These are phyloP conservation scores for Venturia carpophila DNA, from an alignment of 2,329 filamentous ascomycete genomes.

Conservation along the genomic window DNA sequence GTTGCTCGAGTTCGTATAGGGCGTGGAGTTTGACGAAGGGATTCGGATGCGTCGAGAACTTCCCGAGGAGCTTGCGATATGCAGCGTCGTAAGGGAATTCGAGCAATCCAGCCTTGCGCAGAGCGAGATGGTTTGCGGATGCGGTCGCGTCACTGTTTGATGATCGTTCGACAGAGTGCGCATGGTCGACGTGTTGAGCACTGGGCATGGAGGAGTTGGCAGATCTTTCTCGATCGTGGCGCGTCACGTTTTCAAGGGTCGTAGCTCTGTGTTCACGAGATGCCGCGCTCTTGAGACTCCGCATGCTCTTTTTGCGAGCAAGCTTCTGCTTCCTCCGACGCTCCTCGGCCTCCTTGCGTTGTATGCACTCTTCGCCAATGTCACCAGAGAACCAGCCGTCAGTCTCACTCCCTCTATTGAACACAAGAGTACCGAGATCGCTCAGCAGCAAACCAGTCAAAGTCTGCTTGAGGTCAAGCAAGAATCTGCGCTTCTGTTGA, in stretches of 20 bases:
- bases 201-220: slow-evolving; percentile 37
- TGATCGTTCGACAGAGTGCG: slow-evolving; percentile 37
- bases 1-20: slow-evolving; percentile 71
- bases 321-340: slow-evolving; percentile 32
- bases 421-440: slow-evolving; percentile 79
- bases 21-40: slow-evolving; percentile 79
- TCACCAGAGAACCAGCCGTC: slow-evolving; percentile 72
- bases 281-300: slow-evolving; percentile 46
- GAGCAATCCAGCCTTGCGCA: slow-evolving; percentile 37
- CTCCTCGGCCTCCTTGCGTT: slow-evolving; percentile 35
- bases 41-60: slow-evolving; percentile 84
- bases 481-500: slow-evolving; percentile 65
- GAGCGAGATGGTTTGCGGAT: slow-evolving; percentile 29
- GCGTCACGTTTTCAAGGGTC: slow-evolving; percentile 37
- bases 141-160: slow-evolving; percentile 40
- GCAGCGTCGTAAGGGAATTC: slow-evolving; percentile 76
- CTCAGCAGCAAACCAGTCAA: slow-evolving; percentile 80
- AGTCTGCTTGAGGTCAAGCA: slow-evolving; percentile 68
- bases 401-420: slow-evolving; percentile 84
- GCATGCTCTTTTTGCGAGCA: slow-evolving; percentile 48
- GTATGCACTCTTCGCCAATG: slow-evolving; percentile 41
- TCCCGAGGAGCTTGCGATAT: slow-evolving; percentile 70
- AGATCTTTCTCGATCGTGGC: slow-evolving; percentile 33
- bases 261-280: slow-evolving; percentile 31
- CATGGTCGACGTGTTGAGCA: slow-evolving; percentile 34